phyloP scores from a whole-genome alignment of 2,329 filamentous ascomycete genomes.

The Karstenula rhodostoma region DNA sequence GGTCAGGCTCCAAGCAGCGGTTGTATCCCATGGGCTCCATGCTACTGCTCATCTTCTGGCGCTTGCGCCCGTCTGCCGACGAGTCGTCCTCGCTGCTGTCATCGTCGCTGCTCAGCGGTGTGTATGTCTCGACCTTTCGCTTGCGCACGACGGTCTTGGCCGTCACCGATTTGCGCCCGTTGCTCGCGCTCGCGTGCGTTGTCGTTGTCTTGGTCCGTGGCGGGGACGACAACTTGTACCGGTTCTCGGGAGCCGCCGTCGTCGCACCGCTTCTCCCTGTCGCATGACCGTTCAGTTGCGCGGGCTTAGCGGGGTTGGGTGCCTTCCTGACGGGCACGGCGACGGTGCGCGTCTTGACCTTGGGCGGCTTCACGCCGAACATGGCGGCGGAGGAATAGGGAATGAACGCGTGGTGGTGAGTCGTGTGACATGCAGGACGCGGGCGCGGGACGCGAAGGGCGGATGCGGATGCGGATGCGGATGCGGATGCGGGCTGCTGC shows the following conservation, averaged over 20 bases:
- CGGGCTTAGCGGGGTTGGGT: conserved; percentile 21
- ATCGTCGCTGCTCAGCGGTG: conserved; percentile 45
- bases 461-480: conserved; percentile 17
- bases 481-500: conserved; percentile 15
- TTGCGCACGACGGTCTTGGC: conserved; percentile 41
- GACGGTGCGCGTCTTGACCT: conserved; percentile 45
- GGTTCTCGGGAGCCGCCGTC: conserved; percentile 33
- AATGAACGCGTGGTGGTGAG: conserved; percentile 6
- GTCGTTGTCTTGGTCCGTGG: conserved; percentile 18
- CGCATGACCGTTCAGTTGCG: conserved; percentile 18
- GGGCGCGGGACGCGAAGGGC: neutral
- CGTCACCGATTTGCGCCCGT: conserved; percentile 35
- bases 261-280: conserved; percentile 18
- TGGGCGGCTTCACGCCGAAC: conserved; percentile 42
- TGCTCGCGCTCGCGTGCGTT: conserved; percentile 26
- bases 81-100: conserved; percentile 41
- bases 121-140: conserved; percentile 44
- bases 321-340: conserved; percentile 38
- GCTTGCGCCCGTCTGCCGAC: conserved; percentile 38
- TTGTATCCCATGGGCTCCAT: conserved; percentile 47
- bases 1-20: conserved; percentile 47
- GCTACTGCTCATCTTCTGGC: conserved; percentile 47
- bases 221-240: conserved; percentile 37
- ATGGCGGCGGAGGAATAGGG: conserved; percentile 27
- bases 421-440: conserved; percentile 10